Evolutionary conservation across 2,329 filamentous ascomycete genomes (phyloP), one percentile per base, ranked within the genome.

Genomic region (Xylariaceae sp.): DNA sequence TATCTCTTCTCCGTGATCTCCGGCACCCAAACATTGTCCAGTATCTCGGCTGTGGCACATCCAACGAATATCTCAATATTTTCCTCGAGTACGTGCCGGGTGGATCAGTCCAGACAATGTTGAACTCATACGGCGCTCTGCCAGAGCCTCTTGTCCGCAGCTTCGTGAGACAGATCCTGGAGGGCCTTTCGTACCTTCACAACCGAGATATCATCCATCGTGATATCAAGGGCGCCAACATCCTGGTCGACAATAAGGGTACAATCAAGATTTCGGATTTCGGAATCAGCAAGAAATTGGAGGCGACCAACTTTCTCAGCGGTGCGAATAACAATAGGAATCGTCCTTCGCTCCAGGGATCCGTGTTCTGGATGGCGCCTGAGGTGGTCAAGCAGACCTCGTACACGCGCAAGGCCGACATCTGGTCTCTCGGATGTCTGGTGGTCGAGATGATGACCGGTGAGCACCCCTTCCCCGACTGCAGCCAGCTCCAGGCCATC

Each of bases 371-470:
- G 92, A 98, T 98, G 92, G 92, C 92, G 1, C 92, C 92, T 7
- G 92, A 98, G 68, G 92, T 98, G 14, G 92, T 98, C 47, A 92
- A 92, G 57, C 92, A 97, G 66, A 97, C 90, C 3, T 89, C 88
- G 5, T 96, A 98, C 67, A 97, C 90, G 4, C 88, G 90, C 66
- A 97, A 97, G 68, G 92, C 92, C 11, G 92, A 98, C 57, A 98
- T 98, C 53, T 98, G 92, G 92, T 95, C 88, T 31, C 76, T 98
- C 16, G 92, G 92, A 23, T 98, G 92, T 61, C 71, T 98, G 36
- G 88, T 98, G 11, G 90, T 98, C 16, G 92, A 98, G 69, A 98
- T 98, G 92, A 95, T 97, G 74, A 97, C 92, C 9, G 92, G 92
- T 40, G 85, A 81, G 31, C 92, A 97, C 60, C 92, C 92, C 1